Evolutionary conservation across 495 filamentous ascomycete species (phyloP).

Genomic region (Penicillium tannophilum): DNA sequence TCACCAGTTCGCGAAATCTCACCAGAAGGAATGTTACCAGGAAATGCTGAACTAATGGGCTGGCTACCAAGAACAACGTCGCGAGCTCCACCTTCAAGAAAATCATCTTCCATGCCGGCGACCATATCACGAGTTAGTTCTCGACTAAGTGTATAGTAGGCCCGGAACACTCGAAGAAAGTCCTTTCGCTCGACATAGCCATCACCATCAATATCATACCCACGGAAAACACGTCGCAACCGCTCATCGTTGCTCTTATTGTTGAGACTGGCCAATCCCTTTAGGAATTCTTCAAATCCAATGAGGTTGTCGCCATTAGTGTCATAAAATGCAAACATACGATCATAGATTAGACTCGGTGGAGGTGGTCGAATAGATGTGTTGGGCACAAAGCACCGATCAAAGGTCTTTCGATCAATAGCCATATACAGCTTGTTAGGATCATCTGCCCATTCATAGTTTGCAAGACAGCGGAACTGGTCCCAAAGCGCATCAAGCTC

Average conservation of each 20-base stretch:
- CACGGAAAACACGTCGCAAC: slow-evolving; percentile 75
- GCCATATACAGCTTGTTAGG: slow-evolving; percentile 75
- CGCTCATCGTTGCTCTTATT: slow-evolving; percentile 67
- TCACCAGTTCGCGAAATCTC: slow-evolving; percentile 60
- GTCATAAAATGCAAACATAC: slow-evolving; percentile 96
- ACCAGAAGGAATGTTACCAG: slow-evolving; percentile 62
- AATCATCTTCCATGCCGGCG: slow-evolving; percentile 77
- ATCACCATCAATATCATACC: slow-evolving; percentile 89
- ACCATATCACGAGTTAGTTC: slow-evolving; percentile 84
- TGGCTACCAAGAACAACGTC: slow-evolving; percentile 74
- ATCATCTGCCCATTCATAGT: slow-evolving; percentile 80
- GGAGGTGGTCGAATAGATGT: slow-evolving; percentile 72
- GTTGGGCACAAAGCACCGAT: slow-evolving; percentile 83
- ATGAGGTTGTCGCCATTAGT: slow-evolving; percentile 85
- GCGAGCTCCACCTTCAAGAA: slow-evolving; percentile 70
- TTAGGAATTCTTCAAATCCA: slow-evolving; percentile 90
- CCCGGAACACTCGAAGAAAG: slow-evolving; percentile 87
- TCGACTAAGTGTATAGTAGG: slow-evolving; percentile 83
- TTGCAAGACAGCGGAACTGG: slow-evolving; percentile 91
- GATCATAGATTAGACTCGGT: slow-evolving; percentile 90
- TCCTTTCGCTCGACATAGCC: slow-evolving; percentile 86
- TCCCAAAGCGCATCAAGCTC: slow-evolving; percentile 94
- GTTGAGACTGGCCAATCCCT: slow-evolving; percentile 79
- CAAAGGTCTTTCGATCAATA: slow-evolving; percentile 89
- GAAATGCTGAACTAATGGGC: slow-evolving; percentile 75